A percentile compares a stretch with the other conserved stretches of the same genome.
phyloP scores from a whole-genome alignment of 768 basidiomycete species.

The Brasilioporus rufonigricans region DNA sequence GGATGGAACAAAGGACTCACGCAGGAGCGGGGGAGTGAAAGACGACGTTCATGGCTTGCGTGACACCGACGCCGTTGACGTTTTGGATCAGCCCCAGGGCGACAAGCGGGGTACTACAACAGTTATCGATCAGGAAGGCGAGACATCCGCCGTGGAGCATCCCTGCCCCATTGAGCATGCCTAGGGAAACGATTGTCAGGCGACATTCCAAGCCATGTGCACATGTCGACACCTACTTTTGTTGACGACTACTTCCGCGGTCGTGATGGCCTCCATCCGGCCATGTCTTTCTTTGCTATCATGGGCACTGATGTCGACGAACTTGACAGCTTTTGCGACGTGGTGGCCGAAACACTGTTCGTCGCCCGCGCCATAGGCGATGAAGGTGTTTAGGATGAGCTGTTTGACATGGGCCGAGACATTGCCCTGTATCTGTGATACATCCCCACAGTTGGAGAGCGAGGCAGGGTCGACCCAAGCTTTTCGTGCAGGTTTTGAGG shows the following conservation, averaged over 20 bases:
- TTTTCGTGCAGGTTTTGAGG: conserved; percentile 29
- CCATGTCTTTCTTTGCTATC: conserved; percentile 46
- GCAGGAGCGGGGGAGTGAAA: conserved; percentile 67
- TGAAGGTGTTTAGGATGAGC: conserved; percentile 64
- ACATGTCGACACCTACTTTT: conserved; percentile 44
- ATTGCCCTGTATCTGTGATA: conserved; percentile 59
- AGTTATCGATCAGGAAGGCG: conserved; percentile 73
- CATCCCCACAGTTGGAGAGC: conserved; percentile 57
- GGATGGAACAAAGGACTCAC: conserved; percentile 39
- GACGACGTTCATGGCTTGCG: conserved; percentile 64
- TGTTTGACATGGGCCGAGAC: conserved; percentile 62
- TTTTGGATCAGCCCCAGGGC: conserved; percentile 59
- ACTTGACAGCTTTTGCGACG: conserved; percentile 58
- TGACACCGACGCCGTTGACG: conserved; percentile 72
- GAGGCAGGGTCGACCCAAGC: conserved; percentile 66
- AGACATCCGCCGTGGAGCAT: conserved; percentile 77
- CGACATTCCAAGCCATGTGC: background rate
- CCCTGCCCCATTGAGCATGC: conserved; percentile 73
- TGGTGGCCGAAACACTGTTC: conserved; percentile 59
- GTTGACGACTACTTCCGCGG: conserved; percentile 60
- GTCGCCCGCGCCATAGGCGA: conserved; percentile 67
- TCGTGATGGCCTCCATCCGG: conserved; percentile 56
- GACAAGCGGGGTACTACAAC: conserved; percentile 66
- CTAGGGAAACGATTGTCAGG: conserved; percentile 32
- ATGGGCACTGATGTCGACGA: conserved; percentile 56